Base-by-base conservation (phyloP, 1,139 yeast genomes). In the Wickerhamomyces sp. region DNA sequence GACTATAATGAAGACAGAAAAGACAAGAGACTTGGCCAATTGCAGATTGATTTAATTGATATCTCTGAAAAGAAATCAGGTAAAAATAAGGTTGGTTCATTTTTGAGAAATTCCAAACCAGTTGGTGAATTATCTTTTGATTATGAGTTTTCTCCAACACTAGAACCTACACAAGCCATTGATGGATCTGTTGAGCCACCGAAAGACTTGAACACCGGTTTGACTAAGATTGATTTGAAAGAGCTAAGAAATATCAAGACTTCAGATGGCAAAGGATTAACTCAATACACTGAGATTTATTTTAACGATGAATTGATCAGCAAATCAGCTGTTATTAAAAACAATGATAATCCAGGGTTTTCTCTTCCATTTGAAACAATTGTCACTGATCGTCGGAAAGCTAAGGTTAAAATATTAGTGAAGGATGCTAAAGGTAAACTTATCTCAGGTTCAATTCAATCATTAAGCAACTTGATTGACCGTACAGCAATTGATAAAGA, bases 191-290 rank as follows among this genome's bases (percentile, higher is more conserved):
- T 74, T 37, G 82, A 78, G 50, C 90, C 95, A 35, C 89, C 95
- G 35, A 96, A 96, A 38, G 96, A 89, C 51, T 77, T 88, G 61
- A 89, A 88, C 63, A 87, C 97, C 16, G 98, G 98, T 71, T 82
- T 92, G 54, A 79, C 84, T 21, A 75, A 81, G 55, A 61, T 84
- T 36, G 61, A 59, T 29, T 42, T 55, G 7, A 49, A 47, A 15
- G 59, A 51, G 33, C 32, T 54, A 15, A 52, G 49, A 45, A 46
- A 44, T 36, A 45, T 54, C 20, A 58, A 55, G 43, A 60, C 68
- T 62, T 67, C 63, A 47, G 61, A 65, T 58, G 56, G 60, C n/a
- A 74, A 68, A 32, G 68, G 76, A 50, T 68, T 79, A 26, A 65
- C 85, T n/a, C 69, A 89, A 2, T 84, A 70, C 60, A 89, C 82